phyloP scores from a whole-genome alignment of 1,284 basidiomycete species.

The Cutaneotrichosporon curvatum region DNA sequence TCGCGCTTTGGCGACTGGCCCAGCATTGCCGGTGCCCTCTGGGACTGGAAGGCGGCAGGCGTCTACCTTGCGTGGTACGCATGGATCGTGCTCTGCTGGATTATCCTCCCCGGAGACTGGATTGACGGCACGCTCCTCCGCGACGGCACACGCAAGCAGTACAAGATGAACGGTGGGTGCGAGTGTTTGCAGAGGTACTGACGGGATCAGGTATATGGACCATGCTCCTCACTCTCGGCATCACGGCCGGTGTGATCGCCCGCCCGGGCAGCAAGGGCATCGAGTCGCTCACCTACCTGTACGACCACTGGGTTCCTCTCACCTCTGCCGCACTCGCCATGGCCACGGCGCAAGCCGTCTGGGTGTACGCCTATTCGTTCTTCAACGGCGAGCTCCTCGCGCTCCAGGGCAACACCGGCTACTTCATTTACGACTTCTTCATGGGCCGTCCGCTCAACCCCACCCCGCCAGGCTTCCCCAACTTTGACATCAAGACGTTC shows the following conservation, averaged over 20 bases:
- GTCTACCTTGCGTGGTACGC: conserved; percentile 86
- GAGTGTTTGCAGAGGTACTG: not conserved
- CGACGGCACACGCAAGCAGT: conserved; percentile 67
- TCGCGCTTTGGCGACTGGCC: conserved; percentile 27
- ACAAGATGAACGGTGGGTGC: conserved; percentile 86
- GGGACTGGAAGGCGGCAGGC: conserved; percentile 67
- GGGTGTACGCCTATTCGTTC: conserved; percentile 70
- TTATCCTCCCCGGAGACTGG: conserved; percentile 75
- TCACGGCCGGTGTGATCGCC: conserved; percentile 60
- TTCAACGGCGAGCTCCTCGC: conserved; percentile 61
- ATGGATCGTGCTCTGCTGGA: conserved; percentile 77
- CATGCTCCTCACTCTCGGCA: conserved; percentile 66
- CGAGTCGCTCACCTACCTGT: conserved; percentile 75
- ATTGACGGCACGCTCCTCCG: conserved; percentile 72
- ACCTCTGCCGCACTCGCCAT: conserved; percentile 76
- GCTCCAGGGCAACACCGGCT: conserved; percentile 84
- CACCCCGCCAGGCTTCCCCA: conserved; percentile 49
- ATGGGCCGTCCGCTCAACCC: conserved; percentile 96
- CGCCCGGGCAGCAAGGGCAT: conserved; percentile 57
- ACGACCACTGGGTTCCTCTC: conserved; percentile 87
- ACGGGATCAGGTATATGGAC: conserved; percentile 70
- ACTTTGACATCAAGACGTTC: conserved; percentile 94
- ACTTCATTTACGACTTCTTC: conserved; percentile 88
- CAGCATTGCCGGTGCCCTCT: conserved; percentile 51
- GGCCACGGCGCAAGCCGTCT: conserved; percentile 65